phyloP scores from a whole-genome alignment of 2,329 filamentous ascomycete genomes.

The Calonectria pteridis region DNA sequence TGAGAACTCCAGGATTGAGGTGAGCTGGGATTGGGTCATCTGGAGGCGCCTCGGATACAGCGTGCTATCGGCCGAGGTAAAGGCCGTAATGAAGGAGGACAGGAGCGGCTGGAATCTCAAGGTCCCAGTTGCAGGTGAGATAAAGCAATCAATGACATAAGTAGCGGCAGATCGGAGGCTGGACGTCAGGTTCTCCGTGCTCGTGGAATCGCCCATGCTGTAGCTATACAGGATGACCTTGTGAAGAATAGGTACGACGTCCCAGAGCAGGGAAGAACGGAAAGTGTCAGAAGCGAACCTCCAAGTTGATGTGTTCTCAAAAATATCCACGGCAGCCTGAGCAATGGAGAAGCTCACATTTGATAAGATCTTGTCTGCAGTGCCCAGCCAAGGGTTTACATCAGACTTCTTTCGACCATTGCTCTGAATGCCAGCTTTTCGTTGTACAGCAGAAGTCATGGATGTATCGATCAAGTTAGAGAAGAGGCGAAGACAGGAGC shows the following conservation, averaged over 20 bases:
- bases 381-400: conserved; percentile 73
- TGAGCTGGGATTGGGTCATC: conserved; percentile 72
- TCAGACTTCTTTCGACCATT: conserved; percentile 59
- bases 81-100: conserved; percentile 69
- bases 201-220: conserved; percentile 74
- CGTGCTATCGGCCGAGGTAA: conserved; percentile 68
- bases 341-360: conserved; percentile 80
- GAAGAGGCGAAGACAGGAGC: conserved; percentile 80
- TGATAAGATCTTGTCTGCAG: conserved; percentile 82
- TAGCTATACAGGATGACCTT: conserved; percentile 80
- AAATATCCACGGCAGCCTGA: conserved; percentile 82
- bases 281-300: conserved; percentile 79
- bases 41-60: conserved; percentile 68
- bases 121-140: conserved; percentile 76
- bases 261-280: conserved; percentile 75
- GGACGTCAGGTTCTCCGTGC: conserved; percentile 62
- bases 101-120: conserved; percentile 83
- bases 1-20: conserved; percentile 73
- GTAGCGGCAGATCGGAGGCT: conserved; percentile 79
- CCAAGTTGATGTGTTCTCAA: conserved; percentile 90
- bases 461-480: conserved; percentile 81
- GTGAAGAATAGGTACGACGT: conserved; percentile 77
- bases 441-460: conserved; percentile 75
- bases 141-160: conserved; percentile 82
- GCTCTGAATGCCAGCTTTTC: conserved; percentile 68